Percentiles rank a stretch among this genome's conserved stretches.
Evolutionary conservation across 2,329 filamentous ascomycete genomes (phyloP).

Genomic region (Sporothrix pseudoabietina): DNA sequence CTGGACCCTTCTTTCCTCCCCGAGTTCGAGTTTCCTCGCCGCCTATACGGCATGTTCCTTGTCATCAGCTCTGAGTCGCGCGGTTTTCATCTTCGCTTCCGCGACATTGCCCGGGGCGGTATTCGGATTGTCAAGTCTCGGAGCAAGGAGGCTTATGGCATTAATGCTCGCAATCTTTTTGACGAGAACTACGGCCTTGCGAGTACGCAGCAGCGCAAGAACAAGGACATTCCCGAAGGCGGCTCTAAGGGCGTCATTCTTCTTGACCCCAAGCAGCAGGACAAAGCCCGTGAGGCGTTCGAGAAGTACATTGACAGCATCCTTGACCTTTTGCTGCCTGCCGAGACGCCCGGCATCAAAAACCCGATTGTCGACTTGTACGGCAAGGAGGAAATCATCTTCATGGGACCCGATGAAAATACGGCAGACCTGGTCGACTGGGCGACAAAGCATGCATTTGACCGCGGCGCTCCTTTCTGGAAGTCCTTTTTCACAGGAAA

Average conservation of each 20-base stretch:
- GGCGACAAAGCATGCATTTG: constrained; percentile 93
- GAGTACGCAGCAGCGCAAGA: constrained; percentile 98
- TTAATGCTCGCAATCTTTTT: constrained; percentile 94
- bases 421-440: constrained; percentile 96
- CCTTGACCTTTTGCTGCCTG: constrained; percentile 86
- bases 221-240: constrained; percentile 98
- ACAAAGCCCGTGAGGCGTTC: constrained; percentile 88
- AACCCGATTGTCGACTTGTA: constrained; percentile 96
- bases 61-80: constrained; percentile 96
- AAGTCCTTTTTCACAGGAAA: constrained; percentile 99
- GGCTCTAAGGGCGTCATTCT: constrained; percentile 98
- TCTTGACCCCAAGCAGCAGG: constrained; percentile 89
- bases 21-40: constrained; percentile 87
- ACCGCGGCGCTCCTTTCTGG: constrained; percentile 93
- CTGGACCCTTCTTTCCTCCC: constrained; percentile 88
- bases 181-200: constrained; percentile 99
- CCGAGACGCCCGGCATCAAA: constrained; percentile 94
- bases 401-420: constrained; percentile 99
- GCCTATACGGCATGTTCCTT: constrained; percentile 96
- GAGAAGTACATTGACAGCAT: constrained; percentile 99
- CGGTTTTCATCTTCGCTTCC: constrained; percentile 96
- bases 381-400: constrained; percentile 93
- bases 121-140: constrained; percentile 98
- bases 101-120: constrained; percentile 93
- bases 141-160: constrained; percentile 91